phyloP scores from a whole-genome alignment of 2,329 filamentous ascomycete genomes.

The Verticillium alfalfae region DNA sequence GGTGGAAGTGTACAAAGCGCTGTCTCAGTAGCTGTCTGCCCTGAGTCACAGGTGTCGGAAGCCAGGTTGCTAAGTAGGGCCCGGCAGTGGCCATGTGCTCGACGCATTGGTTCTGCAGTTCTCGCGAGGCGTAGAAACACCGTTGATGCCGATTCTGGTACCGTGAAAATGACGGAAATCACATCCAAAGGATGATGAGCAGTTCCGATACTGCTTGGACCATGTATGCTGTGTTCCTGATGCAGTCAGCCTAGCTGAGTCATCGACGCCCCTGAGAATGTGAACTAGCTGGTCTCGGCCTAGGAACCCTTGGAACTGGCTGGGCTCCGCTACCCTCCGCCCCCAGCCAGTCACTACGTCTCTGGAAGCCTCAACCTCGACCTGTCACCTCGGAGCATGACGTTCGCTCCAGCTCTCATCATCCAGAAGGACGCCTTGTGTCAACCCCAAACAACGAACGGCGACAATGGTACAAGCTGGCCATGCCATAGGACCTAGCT shows the following conservation, averaged over 20 bases:
- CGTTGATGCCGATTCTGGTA: too few species aligned
- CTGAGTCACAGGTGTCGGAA: neutral
- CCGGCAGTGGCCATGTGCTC: too few species aligned
- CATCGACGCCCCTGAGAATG: neutral
- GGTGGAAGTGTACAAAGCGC: slow-evolving; percentile 25
- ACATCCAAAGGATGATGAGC: too few species aligned
- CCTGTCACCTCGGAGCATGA: neutral
- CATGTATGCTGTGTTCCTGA: neutral
- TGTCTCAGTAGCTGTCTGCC: neutral
- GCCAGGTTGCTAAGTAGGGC: too few species aligned
- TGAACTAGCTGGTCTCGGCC: neutral
- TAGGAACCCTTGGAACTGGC: neutral
- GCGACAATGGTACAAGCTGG: neutral
- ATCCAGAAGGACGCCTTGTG: neutral
- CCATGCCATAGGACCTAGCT: neutral
- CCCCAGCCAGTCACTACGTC: neutral
- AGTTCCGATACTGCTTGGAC: too few species aligned
- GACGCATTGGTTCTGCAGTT: too few species aligned
- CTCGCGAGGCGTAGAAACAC: too few species aligned
- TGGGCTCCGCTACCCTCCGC: neutral
- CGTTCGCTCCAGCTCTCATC: neutral
- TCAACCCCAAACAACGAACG: neutral
- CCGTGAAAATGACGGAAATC: too few species aligned
- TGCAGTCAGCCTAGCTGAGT: neutral
- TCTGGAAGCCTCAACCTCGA: neutral